Percentiles rank a stretch among this genome's conserved stretches.
Conservation (phyloP, 2,329 filamentous ascomycete genomes). For the Stagonosporopsis tanaceti region DNA sequence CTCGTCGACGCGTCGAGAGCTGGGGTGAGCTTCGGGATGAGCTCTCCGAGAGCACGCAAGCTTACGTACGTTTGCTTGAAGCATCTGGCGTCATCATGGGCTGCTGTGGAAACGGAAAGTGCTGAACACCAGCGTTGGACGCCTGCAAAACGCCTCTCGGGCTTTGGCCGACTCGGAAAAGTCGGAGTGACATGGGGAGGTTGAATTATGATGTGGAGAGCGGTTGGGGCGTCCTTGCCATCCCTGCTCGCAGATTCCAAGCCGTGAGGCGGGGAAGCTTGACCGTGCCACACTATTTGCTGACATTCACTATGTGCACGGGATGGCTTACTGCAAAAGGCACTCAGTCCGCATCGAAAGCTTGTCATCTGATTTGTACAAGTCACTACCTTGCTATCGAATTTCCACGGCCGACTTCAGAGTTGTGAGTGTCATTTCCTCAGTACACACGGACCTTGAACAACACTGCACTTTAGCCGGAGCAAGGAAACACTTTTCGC, state of each 20-base stretch:
- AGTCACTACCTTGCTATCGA: conserved; percentile 1
- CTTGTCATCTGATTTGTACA: conserved; percentile 13
- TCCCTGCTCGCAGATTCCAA: conserved; percentile 26
- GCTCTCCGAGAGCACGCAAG: conserved; percentile 11
- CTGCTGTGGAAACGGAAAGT: conserved; percentile 7
- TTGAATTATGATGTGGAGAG: conserved; percentile 32
- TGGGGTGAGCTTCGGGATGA: conserved; percentile 3
- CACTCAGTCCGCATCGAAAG: conserved; percentile 13
- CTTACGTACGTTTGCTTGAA: conserved; percentile 17
- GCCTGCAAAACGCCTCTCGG: conserved; percentile 32
- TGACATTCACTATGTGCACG: conserved; percentile 6
- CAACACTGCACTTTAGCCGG: background rate
- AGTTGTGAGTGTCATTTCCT: background rate
- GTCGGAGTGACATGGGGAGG: conserved; percentile 24
- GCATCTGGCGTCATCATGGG: conserved; percentile 17
- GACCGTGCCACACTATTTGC: conserved; percentile 26
- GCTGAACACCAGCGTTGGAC: conserved; percentile 7
- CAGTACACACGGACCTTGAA: background rate
- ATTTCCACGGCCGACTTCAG: background rate
- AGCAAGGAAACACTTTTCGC: background rate
- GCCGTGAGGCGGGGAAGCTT: conserved; percentile 34
- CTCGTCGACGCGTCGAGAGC: conserved; percentile 1
- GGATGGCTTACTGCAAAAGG: conserved; percentile 31
- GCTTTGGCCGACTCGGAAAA: conserved; percentile 24
- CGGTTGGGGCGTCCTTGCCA: conserved; percentile 32